Percentiles rank a stretch among this genome's conserved stretches.
Conservation (phyloP, 345 rosid species). For the Diplotaxis tenuifolia region DNA sequence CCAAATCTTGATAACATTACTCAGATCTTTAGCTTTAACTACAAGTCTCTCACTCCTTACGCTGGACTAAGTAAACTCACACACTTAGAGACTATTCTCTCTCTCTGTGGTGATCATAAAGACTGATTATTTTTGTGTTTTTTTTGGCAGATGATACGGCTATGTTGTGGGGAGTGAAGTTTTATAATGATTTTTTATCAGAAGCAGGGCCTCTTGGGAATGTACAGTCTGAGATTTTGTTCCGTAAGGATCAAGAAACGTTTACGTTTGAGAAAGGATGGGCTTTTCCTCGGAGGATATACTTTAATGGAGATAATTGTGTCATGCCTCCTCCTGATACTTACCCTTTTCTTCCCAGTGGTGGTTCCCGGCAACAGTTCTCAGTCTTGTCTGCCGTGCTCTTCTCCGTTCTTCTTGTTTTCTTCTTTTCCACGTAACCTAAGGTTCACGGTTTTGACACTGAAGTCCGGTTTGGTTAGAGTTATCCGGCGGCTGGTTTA, state of each 20-base stretch:
- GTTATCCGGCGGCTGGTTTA: conserved; percentile 14
- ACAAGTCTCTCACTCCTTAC: conserved; percentile 73
- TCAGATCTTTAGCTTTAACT: conserved; percentile 67
- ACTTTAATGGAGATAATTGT: conserved; percentile 93
- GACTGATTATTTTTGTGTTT: background rate
- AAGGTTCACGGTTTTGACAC: too few relatives aligned
- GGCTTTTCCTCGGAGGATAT: conserved; percentile 79
- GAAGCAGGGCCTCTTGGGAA: too few relatives aligned
- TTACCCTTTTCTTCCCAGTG: conserved; percentile 85
- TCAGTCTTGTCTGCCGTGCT: conserved; percentile 35
- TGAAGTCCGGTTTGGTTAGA: conserved; percentile 6
- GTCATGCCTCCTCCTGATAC: conserved; percentile 86
- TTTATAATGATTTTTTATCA: too few relatives aligned
- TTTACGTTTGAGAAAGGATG: too few relatives aligned
- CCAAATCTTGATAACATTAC: conserved; percentile 81
- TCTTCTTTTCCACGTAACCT: conserved; percentile 17
- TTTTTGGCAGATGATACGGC: conserved; percentile 71
- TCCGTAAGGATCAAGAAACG: conserved; percentile 62
- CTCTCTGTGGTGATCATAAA: conserved; percentile 7
- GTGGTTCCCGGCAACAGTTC: conserved; percentile 35
- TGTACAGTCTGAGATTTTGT: too few relatives aligned
- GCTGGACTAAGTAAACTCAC: conserved; percentile 71
- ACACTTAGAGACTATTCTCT: background rate
- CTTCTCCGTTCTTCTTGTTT: conserved; percentile 5
- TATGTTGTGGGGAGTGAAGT: too few relatives aligned